These are phyloP conservation scores for Funneliformis geosporum DNA, from an alignment of 192 early-diverging fungal genomes.

Conservation along the genomic window DNA sequence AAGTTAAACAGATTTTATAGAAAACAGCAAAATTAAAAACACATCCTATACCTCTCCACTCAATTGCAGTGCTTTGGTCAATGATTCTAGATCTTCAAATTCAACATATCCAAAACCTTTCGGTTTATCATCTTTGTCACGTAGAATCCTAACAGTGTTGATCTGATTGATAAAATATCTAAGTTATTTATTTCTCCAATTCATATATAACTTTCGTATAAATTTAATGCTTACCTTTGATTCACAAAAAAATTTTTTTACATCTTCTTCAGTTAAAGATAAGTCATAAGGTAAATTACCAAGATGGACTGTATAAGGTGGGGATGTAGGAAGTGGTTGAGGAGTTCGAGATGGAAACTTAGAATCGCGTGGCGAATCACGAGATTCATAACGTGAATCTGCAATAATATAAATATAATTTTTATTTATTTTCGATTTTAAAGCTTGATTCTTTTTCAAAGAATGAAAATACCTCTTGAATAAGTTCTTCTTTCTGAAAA, in stretches of 20 bases:
- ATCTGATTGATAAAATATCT: constrained; percentile 48
- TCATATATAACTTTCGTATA: neutral
- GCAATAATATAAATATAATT: neutral
- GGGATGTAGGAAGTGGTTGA: constrained; percentile 72
- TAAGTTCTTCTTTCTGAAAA: neutral
- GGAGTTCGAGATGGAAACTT: constrained; percentile 43
- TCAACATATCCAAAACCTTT: constrained; percentile 97
- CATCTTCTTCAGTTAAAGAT: constrained; percentile 68
- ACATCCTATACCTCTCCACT: constrained; percentile 49
- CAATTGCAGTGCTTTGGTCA: constrained; percentile 76
- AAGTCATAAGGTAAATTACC: constrained; percentile 90
- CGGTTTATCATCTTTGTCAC: constrained; percentile 76
- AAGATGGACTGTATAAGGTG: constrained; percentile 89
- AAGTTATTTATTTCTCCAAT: neutral
- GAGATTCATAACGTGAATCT: constrained; percentile 38
- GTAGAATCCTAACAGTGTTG: constrained; percentile 75
- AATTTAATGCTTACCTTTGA: constrained; percentile 57
- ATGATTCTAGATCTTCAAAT: constrained; percentile 82
- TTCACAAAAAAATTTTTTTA: constrained; percentile 73
- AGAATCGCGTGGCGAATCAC: constrained; percentile 45
- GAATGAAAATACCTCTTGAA: constrained; percentile 12
- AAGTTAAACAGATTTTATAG: neutral
- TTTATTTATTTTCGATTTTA: constrained; percentile 9
- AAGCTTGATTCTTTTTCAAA: constrained; percentile 32
- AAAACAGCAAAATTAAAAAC: neutral